Conservation (phyloP, 1,284 basidiomycete species). For the Fomitopsis betulina region DNA sequence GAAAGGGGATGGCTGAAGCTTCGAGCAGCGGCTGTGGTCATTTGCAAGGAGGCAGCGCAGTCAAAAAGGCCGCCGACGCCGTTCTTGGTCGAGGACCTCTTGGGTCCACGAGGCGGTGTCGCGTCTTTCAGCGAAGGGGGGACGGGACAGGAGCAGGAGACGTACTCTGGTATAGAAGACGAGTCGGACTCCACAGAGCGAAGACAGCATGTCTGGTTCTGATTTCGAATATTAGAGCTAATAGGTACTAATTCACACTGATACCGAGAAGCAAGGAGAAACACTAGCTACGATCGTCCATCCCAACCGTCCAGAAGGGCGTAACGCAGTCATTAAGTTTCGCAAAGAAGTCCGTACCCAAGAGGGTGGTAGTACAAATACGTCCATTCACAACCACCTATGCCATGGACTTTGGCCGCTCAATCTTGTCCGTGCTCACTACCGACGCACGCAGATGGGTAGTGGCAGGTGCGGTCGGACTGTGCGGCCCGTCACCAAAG, state of each 20-base stretch:
- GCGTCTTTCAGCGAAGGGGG: slow-evolving; percentile 9
- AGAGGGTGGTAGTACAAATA: slow-evolving; percentile 1
- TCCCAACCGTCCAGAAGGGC: background rate
- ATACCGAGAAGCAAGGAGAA: background rate
- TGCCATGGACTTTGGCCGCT: slow-evolving; percentile 43
- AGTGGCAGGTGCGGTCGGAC: too few species aligned
- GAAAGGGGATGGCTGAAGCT: slow-evolving; percentile 14
- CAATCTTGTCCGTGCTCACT: slow-evolving; percentile 8
- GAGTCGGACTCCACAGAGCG: too few species aligned
- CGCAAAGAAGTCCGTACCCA: slow-evolving; percentile 1
- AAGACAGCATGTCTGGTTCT: background rate
- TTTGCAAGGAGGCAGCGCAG: slow-evolving; percentile 9
- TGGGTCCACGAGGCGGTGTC: background rate
- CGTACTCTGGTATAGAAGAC: too few species aligned
- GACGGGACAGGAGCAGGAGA: too few species aligned
- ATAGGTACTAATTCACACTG: background rate
- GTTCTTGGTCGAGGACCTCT: background rate
- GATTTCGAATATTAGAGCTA: slow-evolving; percentile 1
- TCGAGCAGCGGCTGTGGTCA: slow-evolving; percentile 12
- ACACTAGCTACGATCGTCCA: background rate
- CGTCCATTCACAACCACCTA: slow-evolving; percentile 16
- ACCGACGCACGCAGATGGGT: background rate
- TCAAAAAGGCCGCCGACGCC: background rate
- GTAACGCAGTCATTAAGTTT: background rate
- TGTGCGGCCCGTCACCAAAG: slow-evolving; percentile 25